Percentiles rank a stretch among this genome's conserved stretches.
Evolutionary conservation across 176 grass and related monocot species (phyloP).

Genomic region (Lolium multiflorum): DNA sequence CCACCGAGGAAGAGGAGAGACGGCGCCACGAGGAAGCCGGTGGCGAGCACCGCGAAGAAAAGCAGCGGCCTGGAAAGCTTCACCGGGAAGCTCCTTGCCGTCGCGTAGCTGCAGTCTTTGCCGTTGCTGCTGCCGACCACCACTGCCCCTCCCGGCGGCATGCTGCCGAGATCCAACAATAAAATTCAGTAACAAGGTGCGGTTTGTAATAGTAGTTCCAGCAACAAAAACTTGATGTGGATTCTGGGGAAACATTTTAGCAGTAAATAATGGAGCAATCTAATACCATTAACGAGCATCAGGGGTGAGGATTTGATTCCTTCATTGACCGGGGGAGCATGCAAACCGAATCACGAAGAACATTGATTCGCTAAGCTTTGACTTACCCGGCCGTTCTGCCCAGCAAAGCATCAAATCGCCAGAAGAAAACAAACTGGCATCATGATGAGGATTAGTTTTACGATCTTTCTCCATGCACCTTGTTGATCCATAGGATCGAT

Average conservation of each 20-base stretch:
- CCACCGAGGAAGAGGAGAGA: constrained; percentile 8
- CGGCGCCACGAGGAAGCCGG: constrained; percentile 36
- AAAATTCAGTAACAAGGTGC: background rate
- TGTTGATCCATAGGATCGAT: no score
- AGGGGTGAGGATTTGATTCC: no score
- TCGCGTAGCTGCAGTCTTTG: constrained; percentile 4
- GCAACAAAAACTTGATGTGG: background rate
- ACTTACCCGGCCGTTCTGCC: no score
- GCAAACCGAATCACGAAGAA: no score
- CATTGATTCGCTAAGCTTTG: no score
- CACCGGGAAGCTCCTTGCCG: constrained; percentile 24
- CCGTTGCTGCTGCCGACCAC: background rate
- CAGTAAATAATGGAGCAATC: background rate
- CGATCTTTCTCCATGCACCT: no score
- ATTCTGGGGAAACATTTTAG: background rate
- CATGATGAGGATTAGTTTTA: no score
- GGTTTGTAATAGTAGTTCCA: background rate
- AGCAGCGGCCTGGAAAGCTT: constrained; percentile 46
- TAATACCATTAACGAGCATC: no score
- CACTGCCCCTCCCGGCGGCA: constrained; percentile 26
- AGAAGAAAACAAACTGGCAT: no score
- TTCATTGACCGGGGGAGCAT: no score
- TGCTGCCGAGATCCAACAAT: background rate
- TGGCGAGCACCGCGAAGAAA: constrained; percentile 39
- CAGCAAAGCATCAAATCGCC: no score